Evolutionary conservation across 306 rosid genomes (phyloP), one percentile per base, ranked within the genome.

Genomic region (Ceratonia siliqua): DNA sequence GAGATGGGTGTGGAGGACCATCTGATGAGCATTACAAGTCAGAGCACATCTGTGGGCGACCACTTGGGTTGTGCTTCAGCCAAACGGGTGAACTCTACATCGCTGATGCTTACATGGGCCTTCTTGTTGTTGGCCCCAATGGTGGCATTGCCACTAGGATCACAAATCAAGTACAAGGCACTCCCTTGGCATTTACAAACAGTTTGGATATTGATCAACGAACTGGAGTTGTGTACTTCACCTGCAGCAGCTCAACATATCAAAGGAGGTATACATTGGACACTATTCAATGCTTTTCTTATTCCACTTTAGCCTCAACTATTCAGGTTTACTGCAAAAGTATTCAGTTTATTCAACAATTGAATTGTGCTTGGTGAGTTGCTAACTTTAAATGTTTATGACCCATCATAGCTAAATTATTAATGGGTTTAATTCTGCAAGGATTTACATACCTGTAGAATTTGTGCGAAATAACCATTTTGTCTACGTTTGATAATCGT

Each of bases 31-130:
- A 83, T 46, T 27, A 65, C 10, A 70, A 74, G 42, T 78, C 64
- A 30, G 97, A 92, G 76, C 90, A 88, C 79, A 56, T 73, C 0
- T 90, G 97, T 48, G 97, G 97, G 61, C 86, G 97, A 7, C 92
- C 97, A 56, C 88, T 92, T 4, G 97, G 97, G 0, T 18, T 90
- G 48, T 50, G 81, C 65, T 92, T 90, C 80, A 56, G 73, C 75
- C 24, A 7, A 4, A 64, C 63, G 0, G 89, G 88, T 30, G 80
- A 85, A 20, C 86, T 92, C 24, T 92, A 88, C 59, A 72, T 92
- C 46, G 94, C 94, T 0, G 97, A 92, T 53, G 90, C 97, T n/a
- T 92, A 90, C 56, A 79, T 77, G 78, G 98, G 98, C 33, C 71
- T 92, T 21, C 79, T 87, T 15, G 42, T 78, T 9, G 90, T 92